Evolutionary conservation across 1,139 yeast genomes (phyloP), one percentile per base, ranked within the genome.

Genomic region (Candida sojae): DNA sequence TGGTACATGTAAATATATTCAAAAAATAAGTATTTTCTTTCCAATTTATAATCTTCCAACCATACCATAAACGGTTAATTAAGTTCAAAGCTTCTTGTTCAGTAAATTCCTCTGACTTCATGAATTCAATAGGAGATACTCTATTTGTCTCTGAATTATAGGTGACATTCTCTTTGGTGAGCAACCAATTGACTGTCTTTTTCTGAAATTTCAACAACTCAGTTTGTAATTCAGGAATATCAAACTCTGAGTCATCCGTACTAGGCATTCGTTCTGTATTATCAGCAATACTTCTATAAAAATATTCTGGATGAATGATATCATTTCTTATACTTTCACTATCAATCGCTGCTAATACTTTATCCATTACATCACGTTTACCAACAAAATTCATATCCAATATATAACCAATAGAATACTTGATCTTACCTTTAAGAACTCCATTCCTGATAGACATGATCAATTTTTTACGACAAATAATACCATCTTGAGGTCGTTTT

Each of bases 161-260:
- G 6, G 50, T 47, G n/a, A 75, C 77, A 31, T 84, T 80, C 59
- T 88, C 96, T 52, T 74, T 75, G 0, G 67, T 54, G 6, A 88
- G 62, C 54, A 86, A 68, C 96, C 96, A 88, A 26, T 72, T 63
- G 0, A 88, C 79, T 0, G 93, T 77, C 45, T 78, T 80, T 5
- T 75, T 68, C 59, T 88, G 96, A 53, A 84, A 88, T 6, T 72
- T 71, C 23, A 85, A 62, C 10, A 84, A 64, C 5, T 68, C 66
- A 0, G 85, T 74, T 28, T 71, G 75, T 13, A 84, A 63, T 38
- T 76, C 82, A 0, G 83, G 79, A n/a, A 77, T 59, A 30, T 71
- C 73, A 48, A 69, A 63, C 7, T 48, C 53, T 57, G 53, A 4
- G 53, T 54, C 1, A 53, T 54, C 2, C 59, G 53, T 0, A 48